phyloP scores from a whole-genome alignment of 805 yeast genomes.

The Kluyveromyces lactis region DNA sequence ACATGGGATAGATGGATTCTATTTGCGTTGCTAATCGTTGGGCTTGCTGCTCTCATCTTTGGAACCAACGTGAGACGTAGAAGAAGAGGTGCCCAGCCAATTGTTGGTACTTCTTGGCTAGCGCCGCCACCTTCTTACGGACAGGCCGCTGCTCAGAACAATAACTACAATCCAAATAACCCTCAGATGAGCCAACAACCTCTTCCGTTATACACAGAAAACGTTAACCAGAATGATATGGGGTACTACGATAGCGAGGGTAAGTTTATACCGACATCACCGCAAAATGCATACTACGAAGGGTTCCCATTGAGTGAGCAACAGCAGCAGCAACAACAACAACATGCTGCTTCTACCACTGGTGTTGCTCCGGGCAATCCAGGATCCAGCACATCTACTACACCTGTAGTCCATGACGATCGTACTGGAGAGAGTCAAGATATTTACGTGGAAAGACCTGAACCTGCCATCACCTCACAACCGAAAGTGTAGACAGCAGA shows the following conservation, averaged over 20 bases:
- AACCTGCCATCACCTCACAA: neutral
- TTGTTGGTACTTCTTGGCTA: slow-evolving; percentile 10
- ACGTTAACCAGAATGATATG: slow-evolving; percentile 57
- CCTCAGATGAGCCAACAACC: slow-evolving; percentile 32
- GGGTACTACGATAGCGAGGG: slow-evolving; percentile 63
- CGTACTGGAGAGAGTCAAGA: neutral
- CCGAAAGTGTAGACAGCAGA: no score
- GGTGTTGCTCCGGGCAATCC: neutral
- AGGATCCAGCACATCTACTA: neutral
- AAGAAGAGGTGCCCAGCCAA: slow-evolving; percentile 6
- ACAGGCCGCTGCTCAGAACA: slow-evolving; percentile 4
- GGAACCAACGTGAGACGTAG: slow-evolving; percentile 6
- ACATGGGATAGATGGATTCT: slow-evolving; percentile 10
- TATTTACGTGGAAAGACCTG: neutral
- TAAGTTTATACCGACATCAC: slow-evolving; percentile 24
- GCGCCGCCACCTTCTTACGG: slow-evolving; percentile 11
- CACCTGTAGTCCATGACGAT: neutral
- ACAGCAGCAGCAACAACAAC: slow-evolving; percentile 1
- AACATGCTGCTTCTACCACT: neutral
- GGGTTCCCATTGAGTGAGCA: slow-evolving; percentile 3
- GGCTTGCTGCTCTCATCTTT: slow-evolving; percentile 4
- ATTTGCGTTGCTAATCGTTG: slow-evolving; percentile 6
- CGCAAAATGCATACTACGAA: slow-evolving; percentile 3
- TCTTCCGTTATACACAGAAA: slow-evolving; percentile 56
- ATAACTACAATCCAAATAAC: slow-evolving; percentile 3